Conservation (phyloP, 2,329 filamentous ascomycete genomes). For the Myriosclerotinia duriaeana region DNA sequence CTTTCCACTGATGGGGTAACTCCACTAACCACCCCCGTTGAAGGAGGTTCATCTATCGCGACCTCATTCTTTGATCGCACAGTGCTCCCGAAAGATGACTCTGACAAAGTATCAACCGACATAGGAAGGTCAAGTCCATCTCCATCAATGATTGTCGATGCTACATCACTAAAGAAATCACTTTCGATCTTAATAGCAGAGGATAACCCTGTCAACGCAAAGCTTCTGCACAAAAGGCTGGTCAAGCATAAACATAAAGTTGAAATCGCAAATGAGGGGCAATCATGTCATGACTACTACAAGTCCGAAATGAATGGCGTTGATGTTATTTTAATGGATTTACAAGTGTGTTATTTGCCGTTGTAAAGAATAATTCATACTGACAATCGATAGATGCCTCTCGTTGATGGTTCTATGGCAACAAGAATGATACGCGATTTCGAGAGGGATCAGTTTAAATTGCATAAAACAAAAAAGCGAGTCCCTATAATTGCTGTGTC, state of each 20-base stretch:
- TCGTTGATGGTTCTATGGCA: constrained; percentile 78
- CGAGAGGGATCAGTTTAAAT: constrained; percentile 50
- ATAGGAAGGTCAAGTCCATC: background rate
- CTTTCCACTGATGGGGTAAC: constrained; percentile 2
- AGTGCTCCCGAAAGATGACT: background rate
- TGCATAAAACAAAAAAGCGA: constrained; percentile 46
- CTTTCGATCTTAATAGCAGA: constrained; percentile 72
- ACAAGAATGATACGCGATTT: constrained; percentile 79
- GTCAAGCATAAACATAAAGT: constrained; percentile 74
- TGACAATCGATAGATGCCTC: constrained; percentile 69
- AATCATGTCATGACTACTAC: constrained; percentile 75
- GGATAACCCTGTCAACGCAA: constrained; percentile 85
- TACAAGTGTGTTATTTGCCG: constrained; percentile 63
- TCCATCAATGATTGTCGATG: background rate
- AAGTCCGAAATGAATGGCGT: constrained; percentile 62
- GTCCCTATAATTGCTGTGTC: constrained; percentile 86
- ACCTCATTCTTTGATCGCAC: constrained; percentile 17
- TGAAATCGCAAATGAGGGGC: constrained; percentile 73
- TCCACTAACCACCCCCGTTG: constrained; percentile 10
- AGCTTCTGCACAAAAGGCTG: constrained; percentile 74
- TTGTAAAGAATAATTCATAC: background rate
- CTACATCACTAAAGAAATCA: constrained; percentile 1
- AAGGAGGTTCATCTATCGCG: constrained; percentile 2
- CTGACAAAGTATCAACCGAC: background rate
- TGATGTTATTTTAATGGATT: constrained; percentile 86